A percentile compares a stretch with the other conserved stretches of the same genome.
Evolutionary conservation across 2,329 filamentous ascomycete species (phyloP).

Genomic region (Stachybotrys chartarum): DNA sequence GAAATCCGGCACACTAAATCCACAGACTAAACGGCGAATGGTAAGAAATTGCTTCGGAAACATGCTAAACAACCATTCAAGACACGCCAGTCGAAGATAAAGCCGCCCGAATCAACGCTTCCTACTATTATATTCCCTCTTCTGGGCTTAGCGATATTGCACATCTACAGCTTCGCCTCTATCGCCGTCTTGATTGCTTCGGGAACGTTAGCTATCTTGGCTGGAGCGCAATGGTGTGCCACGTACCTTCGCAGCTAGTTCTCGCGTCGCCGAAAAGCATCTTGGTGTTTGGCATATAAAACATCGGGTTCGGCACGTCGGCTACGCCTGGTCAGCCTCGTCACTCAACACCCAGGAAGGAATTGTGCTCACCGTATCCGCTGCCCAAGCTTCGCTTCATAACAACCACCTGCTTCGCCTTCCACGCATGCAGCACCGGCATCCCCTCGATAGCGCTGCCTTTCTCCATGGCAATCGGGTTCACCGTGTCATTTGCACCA

Average conservation of each 20-base stretch:
- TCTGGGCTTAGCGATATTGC: background rate
- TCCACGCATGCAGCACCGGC: slow-evolving; percentile 89
- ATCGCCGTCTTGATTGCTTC: slow-evolving; percentile 34
- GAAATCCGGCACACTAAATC: too few relatives aligned
- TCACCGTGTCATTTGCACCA: slow-evolving; percentile 88
- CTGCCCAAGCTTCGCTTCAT: slow-evolving; percentile 91
- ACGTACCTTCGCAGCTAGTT: slow-evolving; percentile 68
- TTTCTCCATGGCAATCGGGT: slow-evolving; percentile 79
- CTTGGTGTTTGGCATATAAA: slow-evolving; percentile 81
- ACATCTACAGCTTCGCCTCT: slow-evolving; percentile 19
- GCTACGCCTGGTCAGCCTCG: slow-evolving; percentile 38
- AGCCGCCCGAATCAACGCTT: background rate
- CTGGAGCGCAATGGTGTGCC: too few relatives aligned
- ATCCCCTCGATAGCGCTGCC: slow-evolving; percentile 83
- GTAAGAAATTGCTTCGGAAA: background rate
- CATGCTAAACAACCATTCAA: background rate
- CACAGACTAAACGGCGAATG: background rate
- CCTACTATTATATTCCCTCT: background rate
- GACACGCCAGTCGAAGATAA: background rate
- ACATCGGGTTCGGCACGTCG: slow-evolving; percentile 90
- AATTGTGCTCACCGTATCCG: slow-evolving; percentile 62
- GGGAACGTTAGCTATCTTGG: slow-evolving; percentile 12
- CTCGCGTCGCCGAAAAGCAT: slow-evolving; percentile 93
- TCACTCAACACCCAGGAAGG: background rate
- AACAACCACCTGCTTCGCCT: slow-evolving; percentile 85